Base-by-base conservation (phyloP, 805 yeast genomes). In the Cyberlindnera samutprakarnensis region DNA sequence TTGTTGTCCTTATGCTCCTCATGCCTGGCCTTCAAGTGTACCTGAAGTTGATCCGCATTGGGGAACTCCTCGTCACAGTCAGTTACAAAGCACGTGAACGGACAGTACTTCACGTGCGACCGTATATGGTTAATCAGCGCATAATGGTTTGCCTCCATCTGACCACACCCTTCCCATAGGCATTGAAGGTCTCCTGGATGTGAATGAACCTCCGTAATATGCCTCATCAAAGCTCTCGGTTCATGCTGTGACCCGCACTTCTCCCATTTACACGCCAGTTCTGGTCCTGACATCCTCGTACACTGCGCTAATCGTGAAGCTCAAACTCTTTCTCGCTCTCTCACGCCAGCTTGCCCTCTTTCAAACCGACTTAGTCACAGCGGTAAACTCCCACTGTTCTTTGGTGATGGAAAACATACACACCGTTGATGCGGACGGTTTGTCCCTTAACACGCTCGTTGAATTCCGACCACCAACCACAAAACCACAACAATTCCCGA, bases 51-150 rank as follows among this genome's bases (percentile, higher is more conserved):
- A 39, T 75, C 82, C 1, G 76, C 61, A 33, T 80, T 53, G 1
- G 74, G 66, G 46, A 77, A 78, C 27, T 66, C 66, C 39, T 70
- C 65, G 31, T 66, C 68, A 52, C 90, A 81, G 41, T 77, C 83
- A 2, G 83, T 83, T 11, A 78, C 59, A 1, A 70, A 64, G 51
- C 90, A 81, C 43, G 62, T 69, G 42, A 69, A 76, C 22, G 84
- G 84, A 44, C 67, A 67, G 44, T 78, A 82, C 2, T 80, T 77
- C 0, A 81, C 72, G 50, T 81, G 90, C 2, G 72, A 63, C 34
- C 84, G 53, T 42, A 78, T 59, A 47, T 80, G 90, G 0, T 80
- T 63, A 1, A 75, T 61, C 20, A 81, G 59, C 1, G 80, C 78
- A 52, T 70, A 70, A 30, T 76, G 48, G 6, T 25, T 9, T 74